These are phyloP conservation scores for Tilletia horrida DNA, from an alignment of 1,284 basidiomycete genomes.

Conservation along the genomic window DNA sequence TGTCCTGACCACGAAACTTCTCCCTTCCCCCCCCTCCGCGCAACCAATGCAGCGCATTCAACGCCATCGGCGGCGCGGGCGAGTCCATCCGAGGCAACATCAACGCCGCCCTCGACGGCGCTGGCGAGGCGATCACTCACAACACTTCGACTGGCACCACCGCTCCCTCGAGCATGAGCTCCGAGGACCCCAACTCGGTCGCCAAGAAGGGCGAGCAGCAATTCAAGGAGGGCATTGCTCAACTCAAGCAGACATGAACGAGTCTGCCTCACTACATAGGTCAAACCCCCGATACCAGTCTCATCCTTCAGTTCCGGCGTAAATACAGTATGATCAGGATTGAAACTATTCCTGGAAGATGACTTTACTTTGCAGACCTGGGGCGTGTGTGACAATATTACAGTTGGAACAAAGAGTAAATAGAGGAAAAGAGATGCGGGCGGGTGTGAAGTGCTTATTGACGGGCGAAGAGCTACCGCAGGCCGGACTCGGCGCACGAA, in stretches of 20 bases:
- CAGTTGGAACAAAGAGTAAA: too few relatives aligned
- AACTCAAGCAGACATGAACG: neutral
- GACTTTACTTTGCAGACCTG: too few relatives aligned
- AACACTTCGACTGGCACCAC: slow-evolving; percentile 8
- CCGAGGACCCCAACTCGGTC: slow-evolving; percentile 21
- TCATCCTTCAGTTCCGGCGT: too few relatives aligned
- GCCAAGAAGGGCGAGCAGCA: slow-evolving; percentile 26
- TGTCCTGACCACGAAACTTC: neutral
- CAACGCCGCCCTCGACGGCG: slow-evolving; percentile 34
- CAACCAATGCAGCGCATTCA: slow-evolving; percentile 28
- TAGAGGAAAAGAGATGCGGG: too few relatives aligned
- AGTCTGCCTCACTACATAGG: slow-evolving; percentile 6
- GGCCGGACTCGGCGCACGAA: too few relatives aligned
- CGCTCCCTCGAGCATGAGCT: slow-evolving; percentile 23
- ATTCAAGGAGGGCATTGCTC: slow-evolving; percentile 25
- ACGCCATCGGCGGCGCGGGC: slow-evolving; percentile 35
- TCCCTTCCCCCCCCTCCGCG: neutral
- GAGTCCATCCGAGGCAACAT: slow-evolving; percentile 42
- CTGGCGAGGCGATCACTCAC: slow-evolving; percentile 33
- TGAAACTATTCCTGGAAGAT: too few relatives aligned
- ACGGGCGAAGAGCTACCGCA: too few relatives aligned
- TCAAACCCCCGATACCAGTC: too few relatives aligned
- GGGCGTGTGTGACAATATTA: too few relatives aligned
- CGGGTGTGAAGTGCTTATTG: too few relatives aligned
- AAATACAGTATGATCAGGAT: too few relatives aligned